Percentiles rank a stretch among this genome's conserved stretches.
Conservation (phyloP, 306 rosid genomes). For the Corylus heterophylla region DNA sequence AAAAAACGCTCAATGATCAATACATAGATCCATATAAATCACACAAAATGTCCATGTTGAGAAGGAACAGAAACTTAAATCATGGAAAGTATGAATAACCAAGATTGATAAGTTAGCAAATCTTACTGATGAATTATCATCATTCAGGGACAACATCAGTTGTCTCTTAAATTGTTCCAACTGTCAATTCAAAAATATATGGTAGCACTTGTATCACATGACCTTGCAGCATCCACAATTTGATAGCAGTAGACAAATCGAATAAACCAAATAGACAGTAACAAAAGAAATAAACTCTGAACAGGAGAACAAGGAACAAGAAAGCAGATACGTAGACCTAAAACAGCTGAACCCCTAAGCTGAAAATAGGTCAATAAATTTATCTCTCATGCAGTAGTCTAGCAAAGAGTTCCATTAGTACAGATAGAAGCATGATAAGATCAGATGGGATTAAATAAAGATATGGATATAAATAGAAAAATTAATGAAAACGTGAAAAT, state of each 20-base stretch:
- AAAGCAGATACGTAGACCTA: neutral
- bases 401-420: neutral
- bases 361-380: neutral
- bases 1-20: too few relatives aligned
- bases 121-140: conserved; percentile 81
- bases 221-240: neutral
- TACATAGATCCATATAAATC: too few relatives aligned
- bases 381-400: neutral
- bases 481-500: too few relatives aligned
- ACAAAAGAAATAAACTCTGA: neutral
- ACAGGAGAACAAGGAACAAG: neutral
- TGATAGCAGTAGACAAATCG: neutral
- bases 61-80: too few relatives aligned
- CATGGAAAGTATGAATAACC: neutral
- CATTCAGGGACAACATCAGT: conserved; percentile 83
- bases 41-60: too few relatives aligned
- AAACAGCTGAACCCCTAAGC: neutral
- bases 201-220: neutral
- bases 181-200: conserved; percentile 40
- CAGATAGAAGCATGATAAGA: neutral
- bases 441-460: too few relatives aligned
- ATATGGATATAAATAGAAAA: too few relatives aligned
- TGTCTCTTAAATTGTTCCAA: conserved; percentile 91
- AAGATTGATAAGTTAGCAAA: conserved; percentile 23
- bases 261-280: neutral